Conservation (phyloP, 163 green algal species). For the Smithsoniella earleae region DNA sequence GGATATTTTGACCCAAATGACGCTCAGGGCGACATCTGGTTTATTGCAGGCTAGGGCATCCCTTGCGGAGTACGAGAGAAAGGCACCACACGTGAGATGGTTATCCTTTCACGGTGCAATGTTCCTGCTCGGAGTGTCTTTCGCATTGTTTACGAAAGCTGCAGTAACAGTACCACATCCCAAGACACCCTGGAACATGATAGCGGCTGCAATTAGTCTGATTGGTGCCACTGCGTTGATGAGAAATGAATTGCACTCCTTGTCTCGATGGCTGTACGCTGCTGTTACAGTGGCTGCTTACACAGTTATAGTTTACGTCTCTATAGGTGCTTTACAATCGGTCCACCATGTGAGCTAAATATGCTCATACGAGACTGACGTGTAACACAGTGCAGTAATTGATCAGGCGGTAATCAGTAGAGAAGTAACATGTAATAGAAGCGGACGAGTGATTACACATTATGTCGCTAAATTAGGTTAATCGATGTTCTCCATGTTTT, state of each 20-base stretch:
- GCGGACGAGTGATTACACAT: background rate
- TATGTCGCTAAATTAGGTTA: slow-evolving; percentile 45
- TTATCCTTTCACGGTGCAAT: slow-evolving; percentile 15
- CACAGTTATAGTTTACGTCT: background rate
- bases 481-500: slow-evolving; percentile 82
- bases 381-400: background rate
- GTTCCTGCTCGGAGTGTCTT: background rate
- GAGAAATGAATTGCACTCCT: background rate
- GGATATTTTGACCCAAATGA: background rate
- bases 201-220: background rate
- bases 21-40: background rate
- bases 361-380: background rate
- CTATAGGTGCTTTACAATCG: background rate
- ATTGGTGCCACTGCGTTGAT: background rate
- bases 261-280: background rate
- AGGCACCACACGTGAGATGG: background rate
- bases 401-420: background rate
- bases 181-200: background rate
- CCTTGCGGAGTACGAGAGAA: background rate
- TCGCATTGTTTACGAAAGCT: background rate
- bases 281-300: background rate
- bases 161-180: background rate
- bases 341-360: no score
- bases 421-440: background rate
- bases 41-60: background rate